These are phyloP conservation scores for Chloranthus sessilifolius DNA, from an alignment of 164 flowering plant species.

Conservation along the genomic window DNA sequence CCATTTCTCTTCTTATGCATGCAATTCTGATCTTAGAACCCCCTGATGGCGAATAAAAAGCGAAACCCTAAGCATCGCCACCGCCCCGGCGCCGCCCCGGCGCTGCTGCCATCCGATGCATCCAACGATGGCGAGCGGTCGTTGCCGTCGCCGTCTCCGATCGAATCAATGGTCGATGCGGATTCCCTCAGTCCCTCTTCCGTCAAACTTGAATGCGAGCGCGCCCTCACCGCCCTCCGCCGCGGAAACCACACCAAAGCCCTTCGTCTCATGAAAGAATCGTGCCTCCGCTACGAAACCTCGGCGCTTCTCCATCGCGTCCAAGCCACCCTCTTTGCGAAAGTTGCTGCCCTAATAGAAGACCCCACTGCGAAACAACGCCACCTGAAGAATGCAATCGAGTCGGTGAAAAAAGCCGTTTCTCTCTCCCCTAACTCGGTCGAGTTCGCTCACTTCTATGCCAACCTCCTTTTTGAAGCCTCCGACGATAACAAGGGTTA, in stretches of 20 bases:
- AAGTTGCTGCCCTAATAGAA: conserved; percentile 65
- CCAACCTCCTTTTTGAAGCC: conserved; percentile 77
- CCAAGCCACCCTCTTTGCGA: conserved; percentile 71
- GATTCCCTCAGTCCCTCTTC: conserved; percentile 19
- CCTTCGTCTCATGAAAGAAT: conserved; percentile 76
- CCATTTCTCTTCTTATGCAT: conserved; percentile 20
- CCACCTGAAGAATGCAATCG: conserved; percentile 60
- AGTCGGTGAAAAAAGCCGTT: conserved; percentile 60
- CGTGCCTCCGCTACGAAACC: conserved; percentile 30
- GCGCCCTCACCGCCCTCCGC: conserved; percentile 63
- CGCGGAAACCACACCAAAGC: conserved; percentile 90
- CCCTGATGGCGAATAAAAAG: conserved; percentile 77
- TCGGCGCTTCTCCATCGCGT: conserved; percentile 66
- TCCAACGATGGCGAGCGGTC: background rate
- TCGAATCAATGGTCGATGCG: background rate
- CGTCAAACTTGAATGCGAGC: conserved; percentile 75
- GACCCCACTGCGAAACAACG: conserved; percentile 65
- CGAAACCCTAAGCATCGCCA: conserved; percentile 33
- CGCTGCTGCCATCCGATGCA: background rate
- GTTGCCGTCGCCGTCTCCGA: conserved; percentile 2
- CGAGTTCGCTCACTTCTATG: conserved; percentile 87
- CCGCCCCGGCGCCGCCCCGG: conserved; percentile 5
- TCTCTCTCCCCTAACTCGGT: conserved; percentile 65
- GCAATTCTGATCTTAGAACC: conserved; percentile 19
- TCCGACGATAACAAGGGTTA: conserved; percentile 70